These are phyloP conservation scores for Aspergillus conjunctus DNA, from an alignment of 495 filamentous ascomycete species.

Conservation along the genomic window DNA sequence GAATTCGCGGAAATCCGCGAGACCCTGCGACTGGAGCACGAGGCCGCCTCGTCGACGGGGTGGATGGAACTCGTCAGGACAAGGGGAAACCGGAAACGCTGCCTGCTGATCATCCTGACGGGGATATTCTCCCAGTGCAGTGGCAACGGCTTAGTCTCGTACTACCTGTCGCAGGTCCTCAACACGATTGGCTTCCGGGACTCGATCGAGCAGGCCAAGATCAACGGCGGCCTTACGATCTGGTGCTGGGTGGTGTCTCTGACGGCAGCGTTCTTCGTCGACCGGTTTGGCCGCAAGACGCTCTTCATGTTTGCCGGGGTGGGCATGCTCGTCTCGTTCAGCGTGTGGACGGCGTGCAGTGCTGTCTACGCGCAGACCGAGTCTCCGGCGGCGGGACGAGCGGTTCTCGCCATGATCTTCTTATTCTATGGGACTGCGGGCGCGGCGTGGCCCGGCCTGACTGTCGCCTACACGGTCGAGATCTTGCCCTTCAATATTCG, in stretches of 20 bases:
- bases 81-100: slow-evolving; percentile 66
- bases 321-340: slow-evolving; percentile 59
- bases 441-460: slow-evolving; percentile 59
- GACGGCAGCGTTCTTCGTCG: slow-evolving; percentile 54
- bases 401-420: slow-evolving; percentile 62
- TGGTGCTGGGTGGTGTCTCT: slow-evolving; percentile 52
- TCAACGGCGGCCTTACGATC: slow-evolving; percentile 30
- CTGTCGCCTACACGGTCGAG: slow-evolving; percentile 63
- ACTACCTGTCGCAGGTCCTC: slow-evolving; percentile 46
- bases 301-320: slow-evolving; percentile 56
- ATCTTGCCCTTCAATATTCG: slow-evolving; percentile 65
- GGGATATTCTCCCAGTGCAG: slow-evolving; percentile 65
- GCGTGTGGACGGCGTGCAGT: slow-evolving; percentile 56
- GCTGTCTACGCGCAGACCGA: slow-evolving; percentile 52
- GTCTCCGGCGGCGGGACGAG: slow-evolving; percentile 45
- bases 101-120: slow-evolving; percentile 31
- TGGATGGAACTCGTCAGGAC: slow-evolving; percentile 62
- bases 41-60: slow-evolving; percentile 29
- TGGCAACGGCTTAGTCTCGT: slow-evolving; percentile 64
- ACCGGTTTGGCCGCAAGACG: slow-evolving; percentile 58
- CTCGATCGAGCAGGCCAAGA: slow-evolving; percentile 30
- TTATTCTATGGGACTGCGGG: slow-evolving; percentile 58
- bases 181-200: slow-evolving; percentile 38
- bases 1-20: slow-evolving; percentile 36
- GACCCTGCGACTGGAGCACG: slow-evolving; percentile 33